Evolutionary conservation across 2,329 filamentous ascomycete species (phyloP).

Genomic region (Ceratocystis huliohia): DNA sequence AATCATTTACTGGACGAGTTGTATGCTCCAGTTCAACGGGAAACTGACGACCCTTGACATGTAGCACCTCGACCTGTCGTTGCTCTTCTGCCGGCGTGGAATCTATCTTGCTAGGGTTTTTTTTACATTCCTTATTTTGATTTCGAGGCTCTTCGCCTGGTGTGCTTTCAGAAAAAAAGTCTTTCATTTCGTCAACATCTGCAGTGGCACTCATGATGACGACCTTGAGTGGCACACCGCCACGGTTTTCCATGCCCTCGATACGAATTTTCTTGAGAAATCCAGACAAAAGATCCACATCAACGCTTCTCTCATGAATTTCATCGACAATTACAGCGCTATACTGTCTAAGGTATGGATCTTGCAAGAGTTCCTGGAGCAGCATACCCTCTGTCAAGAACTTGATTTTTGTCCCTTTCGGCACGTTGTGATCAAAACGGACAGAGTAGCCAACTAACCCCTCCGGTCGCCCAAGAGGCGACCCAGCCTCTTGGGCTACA

Average conservation of each 20-base stretch:
- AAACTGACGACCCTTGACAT: constrained; percentile 77
- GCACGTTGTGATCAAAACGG: constrained; percentile 77
- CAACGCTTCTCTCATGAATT: constrained; percentile 89
- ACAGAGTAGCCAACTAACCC: constrained; percentile 78
- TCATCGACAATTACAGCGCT: constrained; percentile 89
- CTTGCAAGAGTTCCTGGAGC: constrained; percentile 79
- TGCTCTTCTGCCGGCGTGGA: constrained; percentile 9
- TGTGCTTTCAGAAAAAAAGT: constrained; percentile 46
- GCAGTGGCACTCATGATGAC: constrained; percentile 96
- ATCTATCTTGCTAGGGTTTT: background rate
- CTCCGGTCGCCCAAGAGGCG: constrained; percentile 33
- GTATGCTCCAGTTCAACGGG: constrained; percentile 71
- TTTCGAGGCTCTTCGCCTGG: background rate
- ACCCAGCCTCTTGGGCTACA: constrained; percentile 64
- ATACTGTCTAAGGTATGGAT: constrained; percentile 71
- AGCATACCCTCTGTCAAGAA: constrained; percentile 95
- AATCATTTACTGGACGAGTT: constrained; percentile 59
- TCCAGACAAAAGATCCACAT: constrained; percentile 81
- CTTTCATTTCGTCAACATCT: constrained; percentile 61
- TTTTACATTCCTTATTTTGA: background rate
- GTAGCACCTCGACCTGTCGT: constrained; percentile 25
- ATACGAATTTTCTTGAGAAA: constrained; percentile 70
- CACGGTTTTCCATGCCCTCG: constrained; percentile 48
- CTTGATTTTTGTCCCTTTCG: constrained; percentile 75
- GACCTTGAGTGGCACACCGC: constrained; percentile 68